These are phyloP conservation scores for Erythrobasidium yunnanense DNA, from an alignment of 768 basidiomycete genomes.

Conservation along the genomic window DNA sequence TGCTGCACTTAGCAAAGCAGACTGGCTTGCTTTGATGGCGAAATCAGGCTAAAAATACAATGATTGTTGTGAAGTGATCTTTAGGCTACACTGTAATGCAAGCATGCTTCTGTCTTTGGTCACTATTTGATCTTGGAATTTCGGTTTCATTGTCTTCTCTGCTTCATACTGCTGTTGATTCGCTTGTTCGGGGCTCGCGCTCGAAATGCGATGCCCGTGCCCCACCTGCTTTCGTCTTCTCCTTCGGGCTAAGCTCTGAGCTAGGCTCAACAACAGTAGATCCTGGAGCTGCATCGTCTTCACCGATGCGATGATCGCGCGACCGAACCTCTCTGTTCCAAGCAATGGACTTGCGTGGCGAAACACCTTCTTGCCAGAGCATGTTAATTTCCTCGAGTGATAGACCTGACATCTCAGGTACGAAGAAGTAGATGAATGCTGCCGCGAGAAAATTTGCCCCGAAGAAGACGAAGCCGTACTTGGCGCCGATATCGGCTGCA, in stretches of 20 bases:
- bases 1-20: neutral
- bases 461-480: conserved; percentile 27
- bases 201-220: neutral
- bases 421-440: conserved; percentile 16
- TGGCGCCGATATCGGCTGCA: conserved; percentile 5
- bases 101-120: too few species aligned
- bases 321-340: conserved; percentile 19
- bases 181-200: neutral
- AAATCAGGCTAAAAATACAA: too few species aligned
- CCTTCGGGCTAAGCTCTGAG: neutral
- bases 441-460: conserved; percentile 20
- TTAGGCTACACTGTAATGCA: too few species aligned
- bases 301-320: neutral
- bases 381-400: conserved; percentile 24
- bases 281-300: neutral
- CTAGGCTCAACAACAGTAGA: neutral
- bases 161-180: conserved; percentile 3
- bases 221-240: neutral
- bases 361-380: neutral
- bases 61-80: too few species aligned
- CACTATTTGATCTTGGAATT: too few species aligned
- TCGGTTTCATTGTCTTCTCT: too few species aligned
- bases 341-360: conserved; percentile 11
- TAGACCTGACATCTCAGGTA: conserved; percentile 25
- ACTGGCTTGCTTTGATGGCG: too few species aligned